Percentiles rank a stretch among this genome's conserved stretches.
These are phyloP conservation scores for Mycosarcoma mackinlayi DNA, from an alignment of 1,284 basidiomycete genomes.

Conservation along the genomic window DNA sequence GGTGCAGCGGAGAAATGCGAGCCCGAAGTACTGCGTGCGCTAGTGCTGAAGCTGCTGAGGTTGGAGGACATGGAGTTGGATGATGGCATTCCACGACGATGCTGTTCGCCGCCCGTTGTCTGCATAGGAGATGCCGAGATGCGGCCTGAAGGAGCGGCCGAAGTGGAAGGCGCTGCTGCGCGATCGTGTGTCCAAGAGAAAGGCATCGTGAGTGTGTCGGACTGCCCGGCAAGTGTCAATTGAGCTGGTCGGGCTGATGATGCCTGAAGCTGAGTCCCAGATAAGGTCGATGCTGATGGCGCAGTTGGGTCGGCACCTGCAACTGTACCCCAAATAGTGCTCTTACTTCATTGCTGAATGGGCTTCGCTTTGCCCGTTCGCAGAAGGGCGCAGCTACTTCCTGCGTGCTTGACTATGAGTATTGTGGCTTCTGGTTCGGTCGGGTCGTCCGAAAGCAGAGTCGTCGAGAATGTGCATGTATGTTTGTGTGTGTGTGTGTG, in stretches of 20 bases:
- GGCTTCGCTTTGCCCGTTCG: not conserved
- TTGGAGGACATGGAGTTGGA: conserved; percentile 31
- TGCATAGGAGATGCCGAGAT: conserved; percentile 33
- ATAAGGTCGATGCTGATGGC: not conserved
- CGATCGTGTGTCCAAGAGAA: conserved; percentile 26
- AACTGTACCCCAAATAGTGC: not conserved
- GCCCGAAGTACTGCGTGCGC: conserved; percentile 17
- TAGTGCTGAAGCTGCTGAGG: conserved; percentile 20
- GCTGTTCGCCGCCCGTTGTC: conserved; percentile 2
- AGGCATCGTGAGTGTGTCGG: conserved; percentile 29
- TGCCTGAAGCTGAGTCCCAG: not conserved
- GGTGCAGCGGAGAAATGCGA: conserved; percentile 2
- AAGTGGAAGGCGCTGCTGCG: conserved; percentile 11
- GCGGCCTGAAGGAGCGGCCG: conserved; percentile 30
- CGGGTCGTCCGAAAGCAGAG: too few species aligned
- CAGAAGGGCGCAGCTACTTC: too few species aligned
- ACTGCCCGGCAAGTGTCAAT: too few species aligned
- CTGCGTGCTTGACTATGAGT: too few species aligned
- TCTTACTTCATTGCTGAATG: not conserved
- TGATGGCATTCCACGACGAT: conserved; percentile 22
- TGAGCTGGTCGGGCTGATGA: not conserved
- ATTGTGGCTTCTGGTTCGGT: too few species aligned
- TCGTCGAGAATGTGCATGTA: too few species aligned
- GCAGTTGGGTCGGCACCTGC: not conserved
- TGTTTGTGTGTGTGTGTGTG: too few species aligned